phyloP scores from a whole-genome alignment of 768 basidiomycete species.

The Hebeloma cylindrosporum region DNA sequence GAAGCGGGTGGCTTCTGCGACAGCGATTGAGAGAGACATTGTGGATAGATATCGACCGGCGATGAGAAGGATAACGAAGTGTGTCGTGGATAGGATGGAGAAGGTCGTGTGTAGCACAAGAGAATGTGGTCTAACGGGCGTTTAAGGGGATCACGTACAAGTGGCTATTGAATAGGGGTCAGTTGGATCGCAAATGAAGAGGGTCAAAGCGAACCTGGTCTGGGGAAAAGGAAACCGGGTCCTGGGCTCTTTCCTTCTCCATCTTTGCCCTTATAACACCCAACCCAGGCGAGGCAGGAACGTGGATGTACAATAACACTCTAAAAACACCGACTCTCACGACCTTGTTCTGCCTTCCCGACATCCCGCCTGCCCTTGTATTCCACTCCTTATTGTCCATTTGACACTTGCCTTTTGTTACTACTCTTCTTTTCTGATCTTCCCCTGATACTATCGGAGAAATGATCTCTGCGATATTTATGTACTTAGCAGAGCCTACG shows the following conservation, averaged over 20 bases:
- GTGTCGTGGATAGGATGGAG: conserved; percentile 33
- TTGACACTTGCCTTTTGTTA: not conserved
- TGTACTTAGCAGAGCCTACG: too few relatives aligned
- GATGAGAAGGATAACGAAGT: conserved; percentile 39
- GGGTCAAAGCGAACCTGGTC: conserved; percentile 21
- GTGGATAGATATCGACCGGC: conserved; percentile 59
- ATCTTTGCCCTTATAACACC: conserved; percentile 15
- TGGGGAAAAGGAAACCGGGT: conserved; percentile 31
- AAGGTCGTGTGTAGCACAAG: conserved; percentile 18
- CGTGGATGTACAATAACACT: conserved; percentile 19
- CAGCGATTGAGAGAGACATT: conserved; percentile 59
- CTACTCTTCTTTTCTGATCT: not conserved
- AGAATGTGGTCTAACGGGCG: conserved; percentile 19
- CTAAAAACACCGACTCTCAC: conserved; percentile 20
- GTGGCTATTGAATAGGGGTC: conserved; percentile 8
- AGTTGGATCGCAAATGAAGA: conserved; percentile 9
- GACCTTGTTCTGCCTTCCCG: conserved; percentile 9
- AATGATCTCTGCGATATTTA: too few relatives aligned
- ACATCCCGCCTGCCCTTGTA: conserved; percentile 14
- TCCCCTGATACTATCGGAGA: too few relatives aligned
- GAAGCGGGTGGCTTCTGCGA: conserved; percentile 74
- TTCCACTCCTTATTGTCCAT: conserved; percentile 7
- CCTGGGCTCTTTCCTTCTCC: conserved; percentile 16
- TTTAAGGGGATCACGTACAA: conserved; percentile 18
- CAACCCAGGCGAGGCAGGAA: conserved; percentile 13